These are phyloP conservation scores for Zygosaccharomyces pseudobailii DNA, from an alignment of 1,139 yeast genomes.

Conservation along the genomic window DNA sequence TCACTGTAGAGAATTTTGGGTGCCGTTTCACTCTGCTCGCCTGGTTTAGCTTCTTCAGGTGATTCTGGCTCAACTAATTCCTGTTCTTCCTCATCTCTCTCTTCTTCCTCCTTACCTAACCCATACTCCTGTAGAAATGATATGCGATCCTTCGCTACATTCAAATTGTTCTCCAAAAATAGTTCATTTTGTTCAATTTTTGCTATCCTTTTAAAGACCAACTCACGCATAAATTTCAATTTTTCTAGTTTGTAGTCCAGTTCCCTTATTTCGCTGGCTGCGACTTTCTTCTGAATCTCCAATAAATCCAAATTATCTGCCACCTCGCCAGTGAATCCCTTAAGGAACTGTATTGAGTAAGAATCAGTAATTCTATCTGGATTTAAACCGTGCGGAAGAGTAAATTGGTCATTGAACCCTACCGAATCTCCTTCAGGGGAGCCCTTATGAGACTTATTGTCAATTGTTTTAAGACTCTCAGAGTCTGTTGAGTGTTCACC, in stretches of 20 bases:
- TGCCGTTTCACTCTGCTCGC: constrained; percentile 11
- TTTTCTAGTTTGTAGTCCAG: constrained; percentile 53
- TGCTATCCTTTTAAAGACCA: constrained; percentile 54
- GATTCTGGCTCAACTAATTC: constrained; percentile 13
- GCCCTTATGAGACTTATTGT: neutral
- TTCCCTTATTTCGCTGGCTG: constrained; percentile 58
- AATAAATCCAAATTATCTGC: constrained; percentile 48
- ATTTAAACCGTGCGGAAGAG: constrained; percentile 37
- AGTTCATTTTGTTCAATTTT: constrained; percentile 55
- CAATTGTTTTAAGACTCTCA: constrained; percentile 1
- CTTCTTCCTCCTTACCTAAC: constrained; percentile 25
- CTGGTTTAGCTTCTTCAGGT: constrained; percentile 24
- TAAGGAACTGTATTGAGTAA: constrained; percentile 39
- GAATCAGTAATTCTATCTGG: constrained; percentile 39
- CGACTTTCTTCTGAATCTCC: constrained; percentile 59
- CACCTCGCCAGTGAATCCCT: constrained; percentile 38
- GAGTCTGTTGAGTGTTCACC: constrained; percentile 16
- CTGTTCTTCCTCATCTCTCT: neutral
- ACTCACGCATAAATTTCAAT: constrained; percentile 45
- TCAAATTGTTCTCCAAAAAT: constrained; percentile 45
- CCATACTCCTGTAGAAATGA: constrained; percentile 34
- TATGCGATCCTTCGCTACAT: constrained; percentile 41
- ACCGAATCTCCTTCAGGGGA: constrained; percentile 13
- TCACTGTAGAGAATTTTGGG: neutral
- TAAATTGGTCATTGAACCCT: constrained; percentile 21